Conservation (phyloP, 1,284 basidiomycete species). For the Ceratobasidium theobromae region DNA sequence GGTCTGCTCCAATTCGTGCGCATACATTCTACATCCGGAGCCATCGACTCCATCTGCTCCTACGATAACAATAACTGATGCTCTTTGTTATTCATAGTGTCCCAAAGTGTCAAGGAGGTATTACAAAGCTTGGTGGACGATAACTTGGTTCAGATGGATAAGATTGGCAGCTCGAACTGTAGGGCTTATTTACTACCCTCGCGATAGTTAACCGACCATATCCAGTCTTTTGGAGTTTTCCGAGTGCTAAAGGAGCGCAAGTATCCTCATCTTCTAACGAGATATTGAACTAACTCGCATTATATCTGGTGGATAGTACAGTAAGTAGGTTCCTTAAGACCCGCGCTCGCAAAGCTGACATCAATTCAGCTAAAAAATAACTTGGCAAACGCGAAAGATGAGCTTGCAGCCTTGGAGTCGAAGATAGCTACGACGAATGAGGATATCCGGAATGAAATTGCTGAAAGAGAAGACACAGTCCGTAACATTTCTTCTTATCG, state of each 20-base stretch:
- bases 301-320: conserved; percentile 47
- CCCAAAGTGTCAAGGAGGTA: conserved; percentile 86
- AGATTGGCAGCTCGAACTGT: conserved; percentile 92
- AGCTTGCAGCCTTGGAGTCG: conserved; percentile 48
- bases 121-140: conserved; percentile 82
- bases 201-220: background rate
- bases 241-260: conserved; percentile 67
- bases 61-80: too few species aligned
- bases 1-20: too few species aligned
- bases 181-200: conserved; percentile 39
- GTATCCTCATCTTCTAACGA: background rate
- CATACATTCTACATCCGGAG: too few species aligned
- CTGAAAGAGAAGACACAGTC: conserved; percentile 66
- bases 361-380: conserved; percentile 48
- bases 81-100: conserved; percentile 53
- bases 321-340: conserved; percentile 51
- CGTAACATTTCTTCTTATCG: conserved; percentile 40
- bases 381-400: conserved; percentile 57
- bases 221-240: conserved; percentile 90
- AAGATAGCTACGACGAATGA: conserved; percentile 42
- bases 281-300: background rate
- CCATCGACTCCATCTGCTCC: too few species aligned
- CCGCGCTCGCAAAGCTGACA: too few species aligned
- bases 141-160: conserved; percentile 77
- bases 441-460: conserved; percentile 55